Base-by-base conservation (phyloP, 2,329 filamentous ascomycete genomes). In the Tolypocladium tundrense region DNA sequence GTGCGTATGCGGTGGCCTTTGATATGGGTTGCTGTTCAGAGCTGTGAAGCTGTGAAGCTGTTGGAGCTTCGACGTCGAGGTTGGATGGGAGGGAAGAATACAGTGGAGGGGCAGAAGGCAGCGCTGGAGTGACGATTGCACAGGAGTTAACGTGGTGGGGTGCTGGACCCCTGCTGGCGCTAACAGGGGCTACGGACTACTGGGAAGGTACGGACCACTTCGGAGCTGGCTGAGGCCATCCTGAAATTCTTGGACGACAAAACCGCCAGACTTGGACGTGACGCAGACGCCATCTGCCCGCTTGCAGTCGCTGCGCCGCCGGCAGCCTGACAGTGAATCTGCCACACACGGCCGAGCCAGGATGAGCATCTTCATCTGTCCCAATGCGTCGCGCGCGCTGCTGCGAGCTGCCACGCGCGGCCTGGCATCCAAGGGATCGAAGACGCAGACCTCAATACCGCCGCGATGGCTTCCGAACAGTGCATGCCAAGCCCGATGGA, bases 381-480 rank as follows among this genome's bases (percentile, higher is more conserved):
- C 58, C 59, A 65, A 67, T 63, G 67, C 68, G 54, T 66, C 69
- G 42, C 64, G 69, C 59, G 61, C 67, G 57, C 61, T 72, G 60
- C 58, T 71, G 60, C 65, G 69, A 50, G 60, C 61, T 43, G 66
- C 64, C 58, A 63, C 67, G 10, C 65, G 68, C 33, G 63, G 63
- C 56, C 58, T 67, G 14, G 19, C 41, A 21, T 40, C 56, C 31
- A 41, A 24, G 14, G 50, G 39, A 31, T 14, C 56, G 41, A 57
- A 33, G 21, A 10, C 54, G n/a, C 35, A 56, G 4, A 16, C 37
- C n/a, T 53, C 51, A 33, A 33, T 54, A 14, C 37, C 57, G 0
- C 52, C 59, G 5, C 57, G 59, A 63, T 61, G 59, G 61, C 58
- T 64, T 21, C 62, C 61, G 1, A 60, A 37, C 56, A 55, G 53